A percentile compares a stretch with the other conserved stretches of the same genome.
Evolutionary conservation across 2,329 filamentous ascomycete species (phyloP).

Genomic region (Cercospora nicotianae): DNA sequence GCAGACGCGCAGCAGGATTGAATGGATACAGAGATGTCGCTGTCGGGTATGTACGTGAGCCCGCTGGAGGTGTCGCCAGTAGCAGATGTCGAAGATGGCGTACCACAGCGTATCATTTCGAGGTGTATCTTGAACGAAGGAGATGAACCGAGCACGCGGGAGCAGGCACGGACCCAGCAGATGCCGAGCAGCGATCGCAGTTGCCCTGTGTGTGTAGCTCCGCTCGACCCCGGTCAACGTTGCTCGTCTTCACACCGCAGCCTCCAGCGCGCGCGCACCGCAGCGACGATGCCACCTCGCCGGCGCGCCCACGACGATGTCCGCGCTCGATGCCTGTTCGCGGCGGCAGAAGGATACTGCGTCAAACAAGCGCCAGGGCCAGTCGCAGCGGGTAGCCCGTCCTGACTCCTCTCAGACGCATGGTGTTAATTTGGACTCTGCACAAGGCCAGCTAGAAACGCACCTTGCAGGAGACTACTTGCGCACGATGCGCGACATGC

Average conservation of each 20-base stretch:
- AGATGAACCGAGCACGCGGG: not conserved
- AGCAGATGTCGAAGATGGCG: not conserved
- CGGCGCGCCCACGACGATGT: not conserved
- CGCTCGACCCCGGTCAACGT: not conserved
- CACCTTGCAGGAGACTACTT: slow-evolving; percentile 23
- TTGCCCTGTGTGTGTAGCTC: not conserved
- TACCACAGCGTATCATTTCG: not conserved
- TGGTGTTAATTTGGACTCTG: slow-evolving; percentile 19
- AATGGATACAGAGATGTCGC: not conserved
- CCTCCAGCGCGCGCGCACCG: not conserved
- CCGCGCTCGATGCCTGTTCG: not conserved
- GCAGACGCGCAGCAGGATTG: not conserved
- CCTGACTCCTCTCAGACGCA: slow-evolving; percentile 9
- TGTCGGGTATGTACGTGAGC: not conserved
- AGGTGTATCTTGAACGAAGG: not conserved
- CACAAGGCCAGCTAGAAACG: slow-evolving; percentile 20
- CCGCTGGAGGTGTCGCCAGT: not conserved
- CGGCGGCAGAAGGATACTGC: not conserved
- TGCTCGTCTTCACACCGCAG: not conserved
- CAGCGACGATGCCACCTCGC: not conserved
- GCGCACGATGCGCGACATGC: slow-evolving; percentile 20
- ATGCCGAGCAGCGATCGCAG: not conserved
- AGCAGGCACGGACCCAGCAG: not conserved
- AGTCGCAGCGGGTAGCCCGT: slow-evolving; percentile 8
- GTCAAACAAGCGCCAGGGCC: slow-evolving; percentile 7